These are phyloP conservation scores for Penicillium manginii DNA, from an alignment of 495 filamentous ascomycete genomes.

Conservation along the genomic window DNA sequence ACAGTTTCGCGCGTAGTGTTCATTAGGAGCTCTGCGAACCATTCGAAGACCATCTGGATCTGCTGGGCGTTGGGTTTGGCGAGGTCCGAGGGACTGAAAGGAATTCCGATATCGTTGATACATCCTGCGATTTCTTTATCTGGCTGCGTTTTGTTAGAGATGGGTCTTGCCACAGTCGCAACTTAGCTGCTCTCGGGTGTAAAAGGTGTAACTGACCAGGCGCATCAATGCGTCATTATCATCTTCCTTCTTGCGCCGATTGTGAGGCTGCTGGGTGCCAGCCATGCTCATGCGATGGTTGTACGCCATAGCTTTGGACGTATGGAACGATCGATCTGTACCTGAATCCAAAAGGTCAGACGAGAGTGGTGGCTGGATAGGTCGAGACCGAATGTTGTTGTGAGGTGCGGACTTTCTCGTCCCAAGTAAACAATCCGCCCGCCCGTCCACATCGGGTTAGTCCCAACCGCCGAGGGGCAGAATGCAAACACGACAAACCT, in stretches of 20 bases:
- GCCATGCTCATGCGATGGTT: constrained; percentile 76
- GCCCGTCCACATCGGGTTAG: constrained; percentile 41
- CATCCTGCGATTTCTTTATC: constrained; percentile 94
- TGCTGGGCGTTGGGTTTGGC: constrained; percentile 91
- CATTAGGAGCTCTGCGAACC: constrained; percentile 92
- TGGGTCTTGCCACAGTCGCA: not conserved
- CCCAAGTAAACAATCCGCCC: constrained; percentile 29
- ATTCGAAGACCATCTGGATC: constrained; percentile 95
- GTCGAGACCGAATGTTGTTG: constrained; percentile 24
- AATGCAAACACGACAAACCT: constrained; percentile 50
- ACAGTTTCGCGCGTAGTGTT: constrained; percentile 88
- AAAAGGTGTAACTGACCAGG: constrained; percentile 55
- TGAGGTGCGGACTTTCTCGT: constrained; percentile 36
- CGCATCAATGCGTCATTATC: constrained; percentile 88
- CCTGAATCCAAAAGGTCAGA: constrained; percentile 4
- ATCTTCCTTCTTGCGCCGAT: constrained; percentile 75
- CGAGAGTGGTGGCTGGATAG: constrained; percentile 6
- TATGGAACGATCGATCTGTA: not conserved
- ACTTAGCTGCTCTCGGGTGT: not conserved
- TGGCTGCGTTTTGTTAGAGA: constrained; percentile 45
- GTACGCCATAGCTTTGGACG: constrained; percentile 49
- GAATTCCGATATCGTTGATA: constrained; percentile 93
- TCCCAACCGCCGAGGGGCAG: constrained; percentile 33
- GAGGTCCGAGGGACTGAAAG: constrained; percentile 84
- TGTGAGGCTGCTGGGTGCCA: constrained; percentile 61